Base-by-base conservation (phyloP, 345 rosid species). In the Salix exigua region DNA sequence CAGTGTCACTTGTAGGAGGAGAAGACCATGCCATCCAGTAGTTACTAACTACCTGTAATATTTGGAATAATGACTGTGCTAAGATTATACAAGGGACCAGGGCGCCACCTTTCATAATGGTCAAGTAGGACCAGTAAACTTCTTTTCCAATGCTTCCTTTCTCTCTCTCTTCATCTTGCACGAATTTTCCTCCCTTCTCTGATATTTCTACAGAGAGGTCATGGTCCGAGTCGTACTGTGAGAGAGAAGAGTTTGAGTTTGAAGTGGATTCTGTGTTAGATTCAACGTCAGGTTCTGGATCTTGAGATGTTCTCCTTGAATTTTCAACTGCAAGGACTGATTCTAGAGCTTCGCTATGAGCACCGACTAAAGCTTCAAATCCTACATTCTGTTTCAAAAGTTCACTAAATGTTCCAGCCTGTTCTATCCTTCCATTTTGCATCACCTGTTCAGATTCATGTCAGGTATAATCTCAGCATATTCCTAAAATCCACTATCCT, bases 21-120 rank as follows among this genome's bases (percentile, higher is more conserved):
- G 88, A 85, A 84, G 91, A 82, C 96, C 97, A 92, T 68, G 98
- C 95, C 94, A 94, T 92, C 98, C 98, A 94, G 71, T 91, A 94
- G 71, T 94, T 94, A 73, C 98, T 92, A 31, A 92, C 90, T 46
- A 92, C 84, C 84, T 94, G 97, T 42, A 94, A 81, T 71, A 86
- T 73, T 84, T 94, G 98, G 87, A 91, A 94, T 26, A 87, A 84
- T 77, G 92, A 83, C 85, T 94, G 98, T 68, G 98, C 97, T 86
- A 94, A 68, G 74, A 94, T 46, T 82, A 94, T 92, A 76, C 90
- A 16, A 4, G 97, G 98, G 72, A 92, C 85, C 40, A 94, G 79
- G 55, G 84, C 83, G 51, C 98, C 98, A 6, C 92, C 88, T 84
- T 90, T 92, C 23, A 88, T 89, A 0, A 82, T 80, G 48, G 94